Base-by-base conservation (phyloP, 768 basidiomycete genomes). In the Cyclocybe aegerita region DNA sequence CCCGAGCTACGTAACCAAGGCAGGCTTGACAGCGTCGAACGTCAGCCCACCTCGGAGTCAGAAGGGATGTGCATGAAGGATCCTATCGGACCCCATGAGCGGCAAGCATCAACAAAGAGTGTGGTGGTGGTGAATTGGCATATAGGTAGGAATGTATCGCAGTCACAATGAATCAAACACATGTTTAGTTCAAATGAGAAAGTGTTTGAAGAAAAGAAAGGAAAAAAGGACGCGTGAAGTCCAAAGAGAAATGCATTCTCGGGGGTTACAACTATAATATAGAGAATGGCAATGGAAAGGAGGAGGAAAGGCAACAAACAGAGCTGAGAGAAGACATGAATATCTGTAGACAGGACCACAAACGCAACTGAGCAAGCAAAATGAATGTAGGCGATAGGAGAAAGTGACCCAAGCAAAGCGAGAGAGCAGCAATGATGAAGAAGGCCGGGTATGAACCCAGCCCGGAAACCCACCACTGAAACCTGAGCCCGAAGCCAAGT, bases 211-310 rank as follows among this genome's bases (percentile, higher is more conserved):
- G 55, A 39, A 46, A 50, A 57, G 55, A 60, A 38, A 59, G 44
- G 46, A 57, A 52, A 35, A 53, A 55, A 60, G n/a, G 65, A 39
- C 54, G 61, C 57, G 60, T 51, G 35, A 59, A 34, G 39, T 38
- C 39, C 43, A 57, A 49, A 54, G 56, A 23, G 23, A 4, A 23
- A 23, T 23, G 23, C 23, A 23, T 23, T 4, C 23, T 23, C 23
- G 23, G 23, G 23, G 23, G 23, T 23, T 23, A 23, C 23, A 23
- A 23, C 23, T 23, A 23, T 23, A 23, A 23, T 23, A 23, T 23
- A n/a, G n/a, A 23, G 23, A 4, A 4, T 2, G 4, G 23, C 3
- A 23, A 4, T 23, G 4, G 4, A 23, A 23, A 4, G n/a, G n/a
- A n/a, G n/a, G 4, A 4, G 23, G 4, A 4, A 4, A 23, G 4